These are phyloP conservation scores for Acanthamoeba culbertsoni DNA, from an alignment of 208 protist genomes.

Conservation along the genomic window DNA sequence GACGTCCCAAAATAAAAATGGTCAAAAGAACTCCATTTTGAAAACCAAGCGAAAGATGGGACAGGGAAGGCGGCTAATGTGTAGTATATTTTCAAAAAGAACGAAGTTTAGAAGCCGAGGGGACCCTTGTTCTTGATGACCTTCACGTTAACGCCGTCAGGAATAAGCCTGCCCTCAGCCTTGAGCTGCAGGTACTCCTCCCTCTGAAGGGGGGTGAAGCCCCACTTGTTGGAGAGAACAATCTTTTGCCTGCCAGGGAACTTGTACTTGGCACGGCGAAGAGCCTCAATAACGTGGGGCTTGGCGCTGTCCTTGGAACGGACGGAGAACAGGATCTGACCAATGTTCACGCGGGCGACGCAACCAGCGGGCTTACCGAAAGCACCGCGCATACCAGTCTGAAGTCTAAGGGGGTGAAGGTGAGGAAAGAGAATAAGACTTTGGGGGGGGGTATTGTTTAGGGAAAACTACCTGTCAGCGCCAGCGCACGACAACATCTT, in stretches of 20 bases:
- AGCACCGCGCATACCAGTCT: constrained; percentile 97
- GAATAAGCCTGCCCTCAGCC: constrained; percentile 75
- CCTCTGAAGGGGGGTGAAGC: constrained; percentile 89
- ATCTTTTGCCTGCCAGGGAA: constrained; percentile 93
- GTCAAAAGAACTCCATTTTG: too few species aligned
- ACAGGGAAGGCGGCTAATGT: background rate
- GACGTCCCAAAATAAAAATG: background rate
- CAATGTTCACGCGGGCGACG: constrained; percentile 96
- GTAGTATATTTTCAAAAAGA: background rate
- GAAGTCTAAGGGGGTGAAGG: constrained; percentile 81
- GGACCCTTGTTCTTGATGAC: constrained; percentile 80
- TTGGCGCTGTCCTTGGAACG: constrained; percentile 87
- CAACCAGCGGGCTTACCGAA: constrained; percentile 97
- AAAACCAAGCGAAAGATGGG: background rate
- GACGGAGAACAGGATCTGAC: constrained; percentile 97
- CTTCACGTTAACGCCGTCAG: constrained; percentile 85
- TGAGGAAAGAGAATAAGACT: constrained; percentile 18
- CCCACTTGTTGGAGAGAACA: constrained; percentile 90
- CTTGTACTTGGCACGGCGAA: constrained; percentile 92
- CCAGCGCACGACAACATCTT: constrained; percentile 99
- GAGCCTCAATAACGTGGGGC: constrained; percentile 84
- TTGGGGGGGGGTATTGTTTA: background rate
- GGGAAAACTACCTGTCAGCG: constrained; percentile 92
- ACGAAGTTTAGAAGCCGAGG: constrained; percentile 63
- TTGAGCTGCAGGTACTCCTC: constrained; percentile 83